phyloP scores from a whole-genome alignment of 352 stramenopile species.

The Pythium phragmiticola region DNA sequence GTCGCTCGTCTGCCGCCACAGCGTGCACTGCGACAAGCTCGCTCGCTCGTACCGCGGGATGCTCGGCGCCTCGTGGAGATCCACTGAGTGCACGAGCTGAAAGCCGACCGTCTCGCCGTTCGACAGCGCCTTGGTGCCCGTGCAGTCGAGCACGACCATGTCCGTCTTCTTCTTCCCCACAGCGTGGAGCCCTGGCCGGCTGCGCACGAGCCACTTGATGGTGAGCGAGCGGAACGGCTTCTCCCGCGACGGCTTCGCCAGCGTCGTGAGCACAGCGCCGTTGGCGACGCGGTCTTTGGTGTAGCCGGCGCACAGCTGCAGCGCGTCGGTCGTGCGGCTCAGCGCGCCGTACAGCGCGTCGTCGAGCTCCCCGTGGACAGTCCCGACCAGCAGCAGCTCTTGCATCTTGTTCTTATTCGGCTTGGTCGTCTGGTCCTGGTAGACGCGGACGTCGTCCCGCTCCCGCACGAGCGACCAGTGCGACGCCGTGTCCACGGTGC shows the following conservation, averaged over 20 bases:
- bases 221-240: slow-evolving; percentile 54
- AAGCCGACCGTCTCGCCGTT: slow-evolving; percentile 59
- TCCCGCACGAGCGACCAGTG: slow-evolving; percentile 56
- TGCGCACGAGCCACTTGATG: slow-evolving; percentile 62
- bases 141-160: slow-evolving; percentile 56
- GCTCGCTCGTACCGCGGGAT: slow-evolving; percentile 37
- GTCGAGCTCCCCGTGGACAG: slow-evolving; percentile 47
- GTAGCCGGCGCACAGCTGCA: slow-evolving; percentile 53
- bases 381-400: slow-evolving; percentile 32
- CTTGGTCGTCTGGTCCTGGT: slow-evolving; percentile 7
- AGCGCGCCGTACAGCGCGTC: slow-evolving; percentile 64
- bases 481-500: slow-evolving; percentile 35
- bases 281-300: slow-evolving; percentile 44
- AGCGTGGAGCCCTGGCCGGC: slow-evolving; percentile 37
- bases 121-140: slow-evolving; percentile 39
- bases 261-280: slow-evolving; percentile 47
- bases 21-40: slow-evolving; percentile 49
- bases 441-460: slow-evolving; percentile 47
- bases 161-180: slow-evolving; percentile 53
- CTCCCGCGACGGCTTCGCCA: slow-evolving; percentile 34
- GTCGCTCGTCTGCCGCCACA: slow-evolving; percentile 47
- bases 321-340: slow-evolving; percentile 34
- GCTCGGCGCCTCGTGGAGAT: slow-evolving; percentile 44
- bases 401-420: slow-evolving; percentile 1
- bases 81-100: slow-evolving; percentile 63